phyloP scores from a whole-genome alignment of 1,284 basidiomycete species.

The Tilletia indica region DNA sequence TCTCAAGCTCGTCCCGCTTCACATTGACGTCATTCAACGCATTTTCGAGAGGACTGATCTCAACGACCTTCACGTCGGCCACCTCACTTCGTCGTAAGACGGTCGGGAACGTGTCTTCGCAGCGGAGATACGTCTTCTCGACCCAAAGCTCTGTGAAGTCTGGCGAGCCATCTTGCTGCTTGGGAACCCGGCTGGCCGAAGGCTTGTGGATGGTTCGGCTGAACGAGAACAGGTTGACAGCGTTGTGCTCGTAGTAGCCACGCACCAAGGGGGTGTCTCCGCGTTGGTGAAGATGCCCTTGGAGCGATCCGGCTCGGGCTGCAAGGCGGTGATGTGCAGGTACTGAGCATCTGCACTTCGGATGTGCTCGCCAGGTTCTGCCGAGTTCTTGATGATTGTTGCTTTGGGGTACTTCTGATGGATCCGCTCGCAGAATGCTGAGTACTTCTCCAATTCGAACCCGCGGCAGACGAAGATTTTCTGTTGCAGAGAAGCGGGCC shows the following conservation, averaged over 20 bases:
- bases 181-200: neutral
- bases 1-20: constrained; percentile 73
- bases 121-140: constrained; percentile 66
- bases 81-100: constrained; percentile 87
- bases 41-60: constrained; percentile 82
- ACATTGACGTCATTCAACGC: constrained; percentile 76
- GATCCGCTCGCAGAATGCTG: constrained; percentile 79
- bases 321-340: constrained; percentile 75
- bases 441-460: constrained; percentile 75
- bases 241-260: constrained; percentile 78
- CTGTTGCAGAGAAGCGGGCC: constrained; percentile 76
- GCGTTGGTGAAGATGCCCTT: constrained; percentile 79
- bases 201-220: constrained; percentile 59
- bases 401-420: constrained; percentile 86
- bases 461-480: constrained; percentile 86
- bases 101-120: constrained; percentile 84
- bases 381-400: constrained; percentile 71
- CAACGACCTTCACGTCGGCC: constrained; percentile 69
- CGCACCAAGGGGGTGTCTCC: constrained; percentile 77
- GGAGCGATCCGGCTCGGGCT: constrained; percentile 77
- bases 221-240: constrained; percentile 62
- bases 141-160: constrained; percentile 63
- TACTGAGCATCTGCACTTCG: constrained; percentile 36
- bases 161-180: neutral
- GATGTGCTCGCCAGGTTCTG: constrained; percentile 69